Base-by-base conservation (phyloP, 352 stramenopile genomes). In the Phytophthora podocarpi region DNA sequence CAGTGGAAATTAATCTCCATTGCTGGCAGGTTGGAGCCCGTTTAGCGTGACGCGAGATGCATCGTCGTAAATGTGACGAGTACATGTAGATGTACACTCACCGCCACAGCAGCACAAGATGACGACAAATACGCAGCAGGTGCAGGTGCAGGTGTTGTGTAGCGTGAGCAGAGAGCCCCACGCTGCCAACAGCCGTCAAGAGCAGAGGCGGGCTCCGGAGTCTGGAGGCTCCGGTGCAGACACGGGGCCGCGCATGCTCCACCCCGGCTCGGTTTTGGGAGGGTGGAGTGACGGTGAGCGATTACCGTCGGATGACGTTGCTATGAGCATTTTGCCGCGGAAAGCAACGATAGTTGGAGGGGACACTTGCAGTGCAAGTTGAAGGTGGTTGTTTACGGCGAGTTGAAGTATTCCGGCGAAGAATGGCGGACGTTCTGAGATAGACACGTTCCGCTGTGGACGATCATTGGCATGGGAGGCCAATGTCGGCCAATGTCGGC, bases 21-120 rank as follows among this genome's bases (percentile, higher is more conserved):
- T n/a, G n/a, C n/a, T n/a, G n/a, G n/a, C n/a, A n/a, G n/a, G n/a
- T n/a, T n/a, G n/a, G n/a, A n/a, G n/a, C n/a, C n/a, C n/a, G n/a
- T n/a, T n/a, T n/a, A n/a, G n/a, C n/a, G 51, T 52, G 51, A 45
- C 43, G 52, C 40, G 52, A 45, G 32, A 12, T 28, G 26, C 40
- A 45, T 59, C 13, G 52, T n/a, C n/a, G n/a, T n/a, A 47, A 43
- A 54, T 63, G 41, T 56, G 54, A 63, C 42, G 54, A 28, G 28
- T 36, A 28, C 24, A 26, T 28, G 28, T 15, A 12, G 11, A 30
- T 37, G 26, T 24, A 37, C 12, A n/a, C n/a, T n/a, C n/a, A n/a
- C n/a, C n/a, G n/a, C n/a, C n/a, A n/a, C n/a, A n/a, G 5, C 26
- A 39, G 28, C 45, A 64, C 55, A 58, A 58, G 45, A n/a, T 37